Evolutionary conservation across 108 stramenopile species (phyloP).

Genomic region (Cyclotella atomus): DNA sequence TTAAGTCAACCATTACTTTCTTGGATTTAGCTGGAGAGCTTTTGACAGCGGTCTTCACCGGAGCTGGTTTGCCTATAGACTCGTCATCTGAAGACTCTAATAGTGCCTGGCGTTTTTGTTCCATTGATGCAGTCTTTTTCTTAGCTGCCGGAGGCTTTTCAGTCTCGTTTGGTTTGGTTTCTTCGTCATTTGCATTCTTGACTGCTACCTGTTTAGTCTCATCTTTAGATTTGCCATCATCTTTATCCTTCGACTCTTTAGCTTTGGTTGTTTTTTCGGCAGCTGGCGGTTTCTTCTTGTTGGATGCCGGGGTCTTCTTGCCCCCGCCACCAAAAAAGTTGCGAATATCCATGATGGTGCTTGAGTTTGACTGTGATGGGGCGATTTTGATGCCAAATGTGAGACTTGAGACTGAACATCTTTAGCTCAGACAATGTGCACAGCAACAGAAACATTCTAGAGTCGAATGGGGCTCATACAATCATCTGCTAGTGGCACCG

Average conservation of each 20-base stretch:
- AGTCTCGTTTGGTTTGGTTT: too few species aligned
- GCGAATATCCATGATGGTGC: conserved; percentile 54
- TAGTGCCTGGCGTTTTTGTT: not conserved
- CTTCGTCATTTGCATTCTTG: not conserved
- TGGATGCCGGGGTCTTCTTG: conserved; percentile 4
- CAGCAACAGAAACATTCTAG: too few species aligned
- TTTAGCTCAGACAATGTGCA: too few species aligned
- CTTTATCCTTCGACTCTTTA: not conserved
- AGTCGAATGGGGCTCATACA: too few species aligned
- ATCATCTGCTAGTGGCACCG: too few species aligned
- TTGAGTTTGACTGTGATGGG: not conserved
- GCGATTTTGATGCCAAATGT: not conserved
- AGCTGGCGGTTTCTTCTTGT: conserved; percentile 1
- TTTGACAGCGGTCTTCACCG: not conserved
- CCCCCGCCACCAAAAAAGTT: conserved; percentile 58
- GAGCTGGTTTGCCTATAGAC: not conserved
- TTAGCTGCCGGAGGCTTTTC: too few species aligned
- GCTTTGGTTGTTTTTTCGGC: not conserved
- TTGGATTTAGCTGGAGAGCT: not conserved
- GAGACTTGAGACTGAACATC: not conserved
- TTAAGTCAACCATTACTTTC: too few species aligned
- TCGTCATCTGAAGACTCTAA: not conserved
- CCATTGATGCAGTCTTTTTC: not conserved
- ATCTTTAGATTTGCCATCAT: not conserved
- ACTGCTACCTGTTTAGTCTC: not conserved